phyloP scores from a whole-genome alignment of 1,284 basidiomycete genomes.

The Puccinia sorghi region DNA sequence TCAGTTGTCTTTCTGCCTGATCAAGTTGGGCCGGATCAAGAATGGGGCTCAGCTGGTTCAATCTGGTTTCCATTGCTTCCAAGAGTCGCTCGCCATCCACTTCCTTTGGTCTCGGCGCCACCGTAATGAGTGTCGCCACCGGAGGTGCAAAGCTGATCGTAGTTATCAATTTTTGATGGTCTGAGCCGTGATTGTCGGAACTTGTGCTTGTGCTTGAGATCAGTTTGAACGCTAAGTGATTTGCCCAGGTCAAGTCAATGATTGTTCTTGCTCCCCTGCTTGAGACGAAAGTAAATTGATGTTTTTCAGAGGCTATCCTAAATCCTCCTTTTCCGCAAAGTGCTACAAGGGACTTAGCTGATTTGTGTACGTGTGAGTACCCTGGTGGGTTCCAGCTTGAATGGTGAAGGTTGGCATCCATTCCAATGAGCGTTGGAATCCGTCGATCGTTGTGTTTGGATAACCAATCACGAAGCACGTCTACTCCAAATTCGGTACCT shows the following conservation, averaged over 20 bases:
- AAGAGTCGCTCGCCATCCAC: too few relatives aligned
- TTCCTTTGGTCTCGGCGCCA: too few relatives aligned
- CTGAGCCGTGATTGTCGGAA: neutral
- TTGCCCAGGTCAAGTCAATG: constrained; percentile 14
- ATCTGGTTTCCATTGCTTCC: too few relatives aligned
- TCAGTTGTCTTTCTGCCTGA: neutral
- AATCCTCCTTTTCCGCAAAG: neutral
- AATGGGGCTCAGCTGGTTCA: neutral
- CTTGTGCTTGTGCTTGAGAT: neutral
- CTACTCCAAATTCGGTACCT: neutral
- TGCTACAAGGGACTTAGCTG: neutral
- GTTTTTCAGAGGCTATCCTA: neutral
- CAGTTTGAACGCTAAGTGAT: neutral
- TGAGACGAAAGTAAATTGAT: neutral
- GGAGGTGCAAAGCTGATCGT: too few relatives aligned
- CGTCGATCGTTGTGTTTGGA: neutral
- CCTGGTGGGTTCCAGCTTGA: neutral
- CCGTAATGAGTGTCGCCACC: too few relatives aligned
- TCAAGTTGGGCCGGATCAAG: neutral
- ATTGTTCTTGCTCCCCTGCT: neutral
- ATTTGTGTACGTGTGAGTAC: neutral
- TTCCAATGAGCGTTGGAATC: neutral
- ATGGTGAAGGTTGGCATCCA: constrained; percentile 12
- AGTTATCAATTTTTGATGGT: neutral
- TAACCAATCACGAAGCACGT: neutral